These are phyloP conservation scores for Ustilago curta DNA, from an alignment of 1,284 basidiomycete genomes.

Conservation along the genomic window DNA sequence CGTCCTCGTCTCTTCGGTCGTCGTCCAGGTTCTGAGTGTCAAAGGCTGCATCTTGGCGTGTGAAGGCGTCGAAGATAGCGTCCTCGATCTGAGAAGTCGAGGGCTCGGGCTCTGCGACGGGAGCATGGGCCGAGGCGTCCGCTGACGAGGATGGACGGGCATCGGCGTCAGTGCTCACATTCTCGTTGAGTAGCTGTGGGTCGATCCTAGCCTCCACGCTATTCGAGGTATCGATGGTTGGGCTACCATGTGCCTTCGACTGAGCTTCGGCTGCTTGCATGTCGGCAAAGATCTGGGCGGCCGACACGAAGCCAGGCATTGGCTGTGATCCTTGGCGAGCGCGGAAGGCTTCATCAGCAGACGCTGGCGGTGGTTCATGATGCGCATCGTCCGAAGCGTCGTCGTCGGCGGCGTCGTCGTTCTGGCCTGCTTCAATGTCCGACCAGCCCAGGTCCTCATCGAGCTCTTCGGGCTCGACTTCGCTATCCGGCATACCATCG, in stretches of 20 bases:
- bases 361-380: neutral
- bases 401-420: conserved; percentile 1
- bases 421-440: conserved; percentile 20
- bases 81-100: conserved; percentile 15
- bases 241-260: neutral
- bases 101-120: neutral
- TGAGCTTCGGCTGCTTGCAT: conserved; percentile 16
- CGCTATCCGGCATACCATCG: conserved; percentile 37
- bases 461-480: conserved; percentile 42
- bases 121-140: neutral
- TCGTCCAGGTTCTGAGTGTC: conserved; percentile 3
- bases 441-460: conserved; percentile 48
- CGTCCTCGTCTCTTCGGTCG: conserved; percentile 1
- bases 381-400: conserved; percentile 2
- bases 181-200: conserved; percentile 21
- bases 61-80: conserved; percentile 36
- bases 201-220: conserved; percentile 18
- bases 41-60: conserved; percentile 21
- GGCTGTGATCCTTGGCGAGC: conserved; percentile 30
- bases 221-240: neutral
- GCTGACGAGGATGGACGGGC: neutral
- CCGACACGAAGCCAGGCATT: conserved; percentile 39
- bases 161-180: neutral
- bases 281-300: conserved; percentile 34
- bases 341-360: conserved; percentile 22